Percentiles rank a stretch among this genome's conserved stretches.
phyloP scores from a whole-genome alignment of 495 filamentous ascomycete species.

The Penicillium pulvis region DNA sequence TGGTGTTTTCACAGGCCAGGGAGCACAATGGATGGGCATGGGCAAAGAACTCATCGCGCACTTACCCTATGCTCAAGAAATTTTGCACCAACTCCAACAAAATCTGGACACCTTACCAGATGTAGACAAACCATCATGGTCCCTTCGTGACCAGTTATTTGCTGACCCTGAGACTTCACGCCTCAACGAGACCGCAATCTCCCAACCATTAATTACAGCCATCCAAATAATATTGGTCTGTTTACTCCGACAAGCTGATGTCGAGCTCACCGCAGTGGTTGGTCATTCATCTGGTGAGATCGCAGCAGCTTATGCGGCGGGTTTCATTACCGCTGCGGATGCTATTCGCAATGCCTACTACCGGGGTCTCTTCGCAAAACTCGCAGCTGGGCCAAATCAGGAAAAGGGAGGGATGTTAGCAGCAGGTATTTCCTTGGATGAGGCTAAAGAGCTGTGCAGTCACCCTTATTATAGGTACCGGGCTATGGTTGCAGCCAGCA shows the following conservation, averaged over 20 bases:
- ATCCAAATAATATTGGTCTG: constrained; percentile 31
- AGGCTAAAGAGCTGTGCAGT: constrained; percentile 39
- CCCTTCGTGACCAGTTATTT: constrained; percentile 17
- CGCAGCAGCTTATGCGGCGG: constrained; percentile 37
- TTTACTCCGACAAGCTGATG: constrained; percentile 13
- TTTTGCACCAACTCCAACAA: not conserved
- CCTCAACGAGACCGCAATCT: constrained; percentile 29
- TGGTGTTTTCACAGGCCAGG: constrained; percentile 48
- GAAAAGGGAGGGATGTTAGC: constrained; percentile 52
- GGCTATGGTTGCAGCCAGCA: constrained; percentile 28
- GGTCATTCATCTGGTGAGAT: constrained; percentile 42
- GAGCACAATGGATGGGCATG: constrained; percentile 42
- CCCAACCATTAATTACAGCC: constrained; percentile 42
- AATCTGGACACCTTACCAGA: too few relatives aligned
- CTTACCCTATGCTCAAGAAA: not conserved
- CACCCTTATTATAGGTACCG: not conserved
- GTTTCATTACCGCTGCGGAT: constrained; percentile 22
- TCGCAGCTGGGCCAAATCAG: constrained; percentile 19
- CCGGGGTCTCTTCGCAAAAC: constrained; percentile 33
- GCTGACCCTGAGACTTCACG: constrained; percentile 8
- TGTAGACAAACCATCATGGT: constrained; percentile 13
- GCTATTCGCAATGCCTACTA: constrained; percentile 54
- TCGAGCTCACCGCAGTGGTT: constrained; percentile 17
- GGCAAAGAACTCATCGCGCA: constrained; percentile 35
- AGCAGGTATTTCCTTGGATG: constrained; percentile 43